Conservation (phyloP, 1,139 yeast genomes). For the Kodamaea fungicola region DNA sequence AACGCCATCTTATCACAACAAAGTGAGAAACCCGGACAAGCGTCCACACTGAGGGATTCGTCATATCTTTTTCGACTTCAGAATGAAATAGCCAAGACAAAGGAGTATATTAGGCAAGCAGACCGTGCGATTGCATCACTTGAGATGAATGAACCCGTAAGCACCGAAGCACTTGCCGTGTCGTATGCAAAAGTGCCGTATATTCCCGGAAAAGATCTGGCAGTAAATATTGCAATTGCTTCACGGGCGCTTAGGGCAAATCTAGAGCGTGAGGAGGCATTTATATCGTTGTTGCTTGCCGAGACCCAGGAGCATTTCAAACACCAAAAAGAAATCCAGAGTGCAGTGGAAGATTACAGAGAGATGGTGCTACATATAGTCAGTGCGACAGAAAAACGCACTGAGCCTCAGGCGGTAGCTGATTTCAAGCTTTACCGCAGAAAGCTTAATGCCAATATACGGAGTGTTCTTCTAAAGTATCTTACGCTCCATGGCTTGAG, state of each 20-base stretch:
- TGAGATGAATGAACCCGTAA: conserved; percentile 1
- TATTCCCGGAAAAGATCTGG: conserved; percentile 34
- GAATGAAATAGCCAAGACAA: conserved; percentile 27
- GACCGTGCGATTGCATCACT: conserved; percentile 15
- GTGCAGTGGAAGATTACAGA: conserved; percentile 8
- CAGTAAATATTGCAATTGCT: conserved; percentile 35
- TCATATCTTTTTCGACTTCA: conserved; percentile 23
- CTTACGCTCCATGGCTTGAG: conserved; percentile 24
- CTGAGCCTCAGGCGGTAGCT: too few relatives aligned
- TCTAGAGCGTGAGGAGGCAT: conserved; percentile 16
- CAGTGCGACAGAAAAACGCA: too few relatives aligned
- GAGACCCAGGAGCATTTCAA: neutral
- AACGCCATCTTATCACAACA: too few relatives aligned
- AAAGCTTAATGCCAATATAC: conserved; percentile 12
- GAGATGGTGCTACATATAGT: conserved; percentile 4
- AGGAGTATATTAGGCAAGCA: conserved; percentile 28
- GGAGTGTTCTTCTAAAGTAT: conserved; percentile 21
- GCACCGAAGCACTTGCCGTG: conserved; percentile 21
- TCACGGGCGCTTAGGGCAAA: conserved; percentile 19
- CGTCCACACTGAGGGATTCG: neutral
- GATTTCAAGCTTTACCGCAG: neutral
- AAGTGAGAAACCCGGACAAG: too few relatives aligned
- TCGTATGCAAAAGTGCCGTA: conserved; percentile 29
- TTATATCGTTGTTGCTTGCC: conserved; percentile 9
- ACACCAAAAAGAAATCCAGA: conserved; percentile 7